Conservation (phyloP, 73 alveolate species). For the Tetrahymena malaccensis region DNA sequence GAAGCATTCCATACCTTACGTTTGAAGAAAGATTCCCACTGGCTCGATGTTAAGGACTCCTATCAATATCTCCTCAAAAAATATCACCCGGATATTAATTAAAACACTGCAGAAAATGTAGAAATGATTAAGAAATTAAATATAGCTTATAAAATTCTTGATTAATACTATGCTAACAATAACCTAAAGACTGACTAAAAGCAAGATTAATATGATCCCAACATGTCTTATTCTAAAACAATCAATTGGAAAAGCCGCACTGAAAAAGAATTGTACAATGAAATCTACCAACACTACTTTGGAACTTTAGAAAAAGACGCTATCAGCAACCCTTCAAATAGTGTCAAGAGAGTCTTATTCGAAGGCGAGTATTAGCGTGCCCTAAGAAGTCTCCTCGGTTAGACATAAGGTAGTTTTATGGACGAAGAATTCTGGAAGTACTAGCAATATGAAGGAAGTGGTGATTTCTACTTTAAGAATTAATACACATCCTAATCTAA, state of each 20-base stretch:
- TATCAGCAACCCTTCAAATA: not conserved
- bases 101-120: not conserved
- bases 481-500: not conserved
- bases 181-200: not conserved
- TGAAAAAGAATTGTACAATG: not conserved
- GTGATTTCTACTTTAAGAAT: not conserved
- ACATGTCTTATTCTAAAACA: not conserved
- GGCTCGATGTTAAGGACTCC: not conserved
- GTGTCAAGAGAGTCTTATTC: not conserved
- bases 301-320: not conserved
- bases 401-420: not conserved
- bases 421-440: not conserved
- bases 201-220: not conserved
- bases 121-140: not conserved
- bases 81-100: not conserved
- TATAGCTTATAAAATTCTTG: not conserved
- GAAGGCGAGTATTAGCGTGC: not conserved
- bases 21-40: not conserved
- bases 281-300: not conserved
- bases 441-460: not conserved
- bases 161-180: not conserved
- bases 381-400: not conserved
- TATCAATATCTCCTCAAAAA: not conserved
- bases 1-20: not conserved
- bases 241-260: not conserved